Percentiles rank a stretch among this genome's conserved stretches.
These are phyloP conservation scores for Willaertia magna DNA, from an alignment of 208 protist species.

Conservation along the genomic window DNA sequence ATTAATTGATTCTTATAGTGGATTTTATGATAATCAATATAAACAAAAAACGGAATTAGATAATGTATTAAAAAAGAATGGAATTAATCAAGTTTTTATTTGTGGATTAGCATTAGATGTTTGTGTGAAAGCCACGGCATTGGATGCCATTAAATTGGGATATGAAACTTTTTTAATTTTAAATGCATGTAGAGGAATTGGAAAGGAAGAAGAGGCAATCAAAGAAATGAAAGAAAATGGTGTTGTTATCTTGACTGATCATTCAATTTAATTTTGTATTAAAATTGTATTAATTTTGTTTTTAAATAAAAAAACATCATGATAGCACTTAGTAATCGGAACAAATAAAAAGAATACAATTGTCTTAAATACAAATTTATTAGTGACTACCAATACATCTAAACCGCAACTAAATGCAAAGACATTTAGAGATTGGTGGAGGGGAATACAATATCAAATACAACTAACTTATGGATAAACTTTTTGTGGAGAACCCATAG, in stretches of 20 bases:
- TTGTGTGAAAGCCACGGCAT: constrained; percentile 32
- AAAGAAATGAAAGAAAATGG: neutral
- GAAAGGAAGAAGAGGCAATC: neutral
- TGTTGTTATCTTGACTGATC: too few relatives aligned
- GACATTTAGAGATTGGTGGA: too few relatives aligned
- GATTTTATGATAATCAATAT: constrained; percentile 31
- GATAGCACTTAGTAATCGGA: too few relatives aligned
- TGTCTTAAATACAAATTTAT: too few relatives aligned
- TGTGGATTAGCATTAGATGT: constrained; percentile 36
- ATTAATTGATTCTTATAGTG: constrained; percentile 33
- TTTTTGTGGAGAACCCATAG: constrained; percentile 92
- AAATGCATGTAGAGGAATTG: constrained; percentile 20
- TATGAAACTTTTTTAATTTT: constrained; percentile 29
- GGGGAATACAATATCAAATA: too few relatives aligned
- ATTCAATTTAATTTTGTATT: too few relatives aligned
- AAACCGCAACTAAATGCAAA: too few relatives aligned
- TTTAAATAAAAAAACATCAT: too few relatives aligned
- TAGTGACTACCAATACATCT: too few relatives aligned
- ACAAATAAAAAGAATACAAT: too few relatives aligned
- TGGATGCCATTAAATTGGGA: constrained; percentile 23
- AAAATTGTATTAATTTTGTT: too few relatives aligned
- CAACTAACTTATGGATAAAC: constrained; percentile 81
- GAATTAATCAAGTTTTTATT: constrained; percentile 22
- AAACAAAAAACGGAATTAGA: constrained; percentile 24
- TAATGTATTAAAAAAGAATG: constrained; percentile 7